These are phyloP conservation scores for Metschnikowia hibisci DNA, from an alignment of 805 yeast species.

Conservation along the genomic window DNA sequence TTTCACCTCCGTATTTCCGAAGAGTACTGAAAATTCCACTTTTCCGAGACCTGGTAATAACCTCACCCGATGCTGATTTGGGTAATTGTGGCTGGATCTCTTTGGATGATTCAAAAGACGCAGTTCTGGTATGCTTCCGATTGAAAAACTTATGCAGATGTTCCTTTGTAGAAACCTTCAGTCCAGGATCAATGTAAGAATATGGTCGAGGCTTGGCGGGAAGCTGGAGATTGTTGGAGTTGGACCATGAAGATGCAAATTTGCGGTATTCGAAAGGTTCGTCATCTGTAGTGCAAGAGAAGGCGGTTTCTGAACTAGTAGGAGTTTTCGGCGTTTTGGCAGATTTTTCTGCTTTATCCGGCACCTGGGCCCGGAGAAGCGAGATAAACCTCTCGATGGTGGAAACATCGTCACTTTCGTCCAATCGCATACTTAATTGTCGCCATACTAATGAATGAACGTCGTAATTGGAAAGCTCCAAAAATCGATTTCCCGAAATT, in stretches of 20 bases:
- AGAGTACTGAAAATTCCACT: constrained; percentile 39
- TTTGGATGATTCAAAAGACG: constrained; percentile 30
- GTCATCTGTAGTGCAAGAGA: not conserved
- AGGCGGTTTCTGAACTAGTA: not conserved
- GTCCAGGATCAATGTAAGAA: constrained; percentile 35
- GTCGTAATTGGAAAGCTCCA: constrained; percentile 66
- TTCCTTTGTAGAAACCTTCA: constrained; percentile 20
- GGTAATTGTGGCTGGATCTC: constrained; percentile 4
- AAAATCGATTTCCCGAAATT: constrained; percentile 58
- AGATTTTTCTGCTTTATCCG: constrained; percentile 4
- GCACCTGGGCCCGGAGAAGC: constrained; percentile 30
- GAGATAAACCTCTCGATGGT: constrained; percentile 55
- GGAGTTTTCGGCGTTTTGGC: not conserved
- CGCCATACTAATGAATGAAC: constrained; percentile 44
- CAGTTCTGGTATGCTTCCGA: constrained; percentile 60
- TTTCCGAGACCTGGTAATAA: constrained; percentile 15
- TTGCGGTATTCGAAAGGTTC: constrained; percentile 26
- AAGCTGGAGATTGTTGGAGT: constrained; percentile 18
- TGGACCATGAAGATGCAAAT: constrained; percentile 29
- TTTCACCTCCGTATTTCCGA: constrained; percentile 39
- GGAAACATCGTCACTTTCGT: constrained; percentile 44
- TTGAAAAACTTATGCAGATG: constrained; percentile 44
- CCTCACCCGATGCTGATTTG: not conserved
- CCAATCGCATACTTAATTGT: constrained; percentile 33
- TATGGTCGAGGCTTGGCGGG: constrained; percentile 33